These are phyloP conservation scores for Pestalotiopsis sp. DNA, from an alignment of 2,329 filamentous ascomycete genomes.

Conservation along the genomic window DNA sequence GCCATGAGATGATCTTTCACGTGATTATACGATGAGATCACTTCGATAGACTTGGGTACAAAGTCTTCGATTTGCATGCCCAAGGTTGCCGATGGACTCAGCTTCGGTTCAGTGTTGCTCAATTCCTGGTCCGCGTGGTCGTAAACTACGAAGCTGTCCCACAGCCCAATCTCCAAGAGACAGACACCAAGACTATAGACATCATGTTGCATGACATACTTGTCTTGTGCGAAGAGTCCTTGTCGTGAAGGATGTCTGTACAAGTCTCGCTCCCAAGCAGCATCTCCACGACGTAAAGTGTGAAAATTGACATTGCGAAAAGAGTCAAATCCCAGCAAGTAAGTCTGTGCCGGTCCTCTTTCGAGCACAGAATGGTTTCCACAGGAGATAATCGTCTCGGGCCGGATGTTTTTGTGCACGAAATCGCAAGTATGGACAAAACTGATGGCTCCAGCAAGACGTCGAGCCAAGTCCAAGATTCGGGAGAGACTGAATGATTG, in stretches of 20 bases:
- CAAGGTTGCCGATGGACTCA: background rate
- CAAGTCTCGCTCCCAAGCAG: slow-evolving; percentile 44
- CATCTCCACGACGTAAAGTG: slow-evolving; percentile 38
- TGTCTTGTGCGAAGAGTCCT: slow-evolving; percentile 37
- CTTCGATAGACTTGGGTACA: background rate
- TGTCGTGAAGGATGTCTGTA: slow-evolving; percentile 54
- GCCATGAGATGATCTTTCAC: slow-evolving; percentile 3
- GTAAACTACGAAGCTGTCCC: slow-evolving; percentile 37
- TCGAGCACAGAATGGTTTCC: background rate
- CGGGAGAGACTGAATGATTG: background rate
- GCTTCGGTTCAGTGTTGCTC: background rate
- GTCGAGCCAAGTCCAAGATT: background rate
- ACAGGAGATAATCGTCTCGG: slow-evolving; percentile 35
- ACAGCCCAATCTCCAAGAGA: slow-evolving; percentile 55
- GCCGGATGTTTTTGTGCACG: slow-evolving; percentile 47
- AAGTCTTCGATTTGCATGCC: background rate
- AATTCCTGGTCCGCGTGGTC: background rate
- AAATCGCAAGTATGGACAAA: slow-evolving; percentile 31
- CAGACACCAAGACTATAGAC: slow-evolving; percentile 59
- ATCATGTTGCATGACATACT: slow-evolving; percentile 56
- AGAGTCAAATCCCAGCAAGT: slow-evolving; percentile 47
- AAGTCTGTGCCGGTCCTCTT: slow-evolving; percentile 22
- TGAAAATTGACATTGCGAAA: slow-evolving; percentile 36
- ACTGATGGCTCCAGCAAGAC: background rate
- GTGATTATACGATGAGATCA: background rate